Base-by-base conservation (phyloP, 139 green algal species). In the Volvox africanus region DNA sequence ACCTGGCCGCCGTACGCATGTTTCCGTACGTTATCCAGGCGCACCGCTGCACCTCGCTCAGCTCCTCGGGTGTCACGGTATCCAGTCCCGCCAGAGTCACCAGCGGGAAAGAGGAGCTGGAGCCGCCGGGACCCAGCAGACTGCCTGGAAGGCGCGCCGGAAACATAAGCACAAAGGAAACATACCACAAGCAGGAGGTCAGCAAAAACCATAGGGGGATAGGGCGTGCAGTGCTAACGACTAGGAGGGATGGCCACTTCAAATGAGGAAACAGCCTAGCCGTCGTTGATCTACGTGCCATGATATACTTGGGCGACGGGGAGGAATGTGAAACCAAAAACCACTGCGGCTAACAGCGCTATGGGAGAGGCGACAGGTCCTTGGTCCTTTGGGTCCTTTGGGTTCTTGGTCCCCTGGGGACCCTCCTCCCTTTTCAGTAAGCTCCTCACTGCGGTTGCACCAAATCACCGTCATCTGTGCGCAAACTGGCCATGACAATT, bases 1-100 rank as follows among this genome's bases (percentile, higher is more conserved):
- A 88, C 82, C 82, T 88, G 21, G 82, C 82, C 12, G 82, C 84
- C 19, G 32, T 81, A 2, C 84, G 36, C 36, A 89, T 65, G 84
- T 89, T 89, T 35, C 30, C 84, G 68, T 89, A 89, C 67, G 37
- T 26, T 18, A 81, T 30, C 67, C 84, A 89, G 36, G 84, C 84
- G 68, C 84, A 89, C 3, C 84, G 67, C 84, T 89, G 84, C 68
- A 89, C 84, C 84, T 89, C 84, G 35, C 68, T 37, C 84, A 81
- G 35, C 84, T 89, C 84, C 68, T 80, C 67, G 6, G 68, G 26
- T 0, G 68, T 26, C 26, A 89, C 36, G 24, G 36, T 80, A 67
- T 89, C 84, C 84, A 89, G 68, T 3, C 84, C 84, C 68, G 84
- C 84, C 84, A 89, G 68, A 14, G 35, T 21, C 36, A 89, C 37